phyloP scores from a whole-genome alignment of 2,329 filamentous ascomycete species.

The Metarhizium sp. region DNA sequence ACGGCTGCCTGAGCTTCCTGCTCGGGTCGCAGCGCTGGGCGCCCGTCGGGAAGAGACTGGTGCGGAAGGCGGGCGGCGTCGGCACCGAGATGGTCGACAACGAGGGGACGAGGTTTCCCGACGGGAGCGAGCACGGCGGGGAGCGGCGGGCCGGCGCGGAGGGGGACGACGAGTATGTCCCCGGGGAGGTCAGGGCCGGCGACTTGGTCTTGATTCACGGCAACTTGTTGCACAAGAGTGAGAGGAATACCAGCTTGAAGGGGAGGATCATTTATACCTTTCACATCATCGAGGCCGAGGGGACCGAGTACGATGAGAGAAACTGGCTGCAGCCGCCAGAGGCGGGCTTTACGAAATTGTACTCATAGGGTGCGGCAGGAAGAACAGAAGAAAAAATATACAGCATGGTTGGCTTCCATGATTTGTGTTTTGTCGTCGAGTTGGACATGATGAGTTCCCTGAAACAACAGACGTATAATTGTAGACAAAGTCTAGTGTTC shows the following conservation, averaged over 20 bases:
- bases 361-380: constrained; percentile 15
- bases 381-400: no score
- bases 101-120: constrained; percentile 53
- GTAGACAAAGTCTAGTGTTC: neutral
- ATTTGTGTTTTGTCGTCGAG: neutral
- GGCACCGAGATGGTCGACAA: constrained; percentile 69
- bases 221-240: constrained; percentile 91
- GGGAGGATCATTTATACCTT: constrained; percentile 96
- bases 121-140: constrained; percentile 28
- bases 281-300: constrained; percentile 82
- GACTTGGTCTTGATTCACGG: constrained; percentile 91
- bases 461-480: neutral
- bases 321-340: constrained; percentile 91
- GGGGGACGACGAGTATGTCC: constrained; percentile 56
- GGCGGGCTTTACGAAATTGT: constrained; percentile 68
- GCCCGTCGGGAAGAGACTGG: constrained; percentile 63
- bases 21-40: constrained; percentile 71
- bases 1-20: constrained; percentile 83
- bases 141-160: constrained; percentile 23
- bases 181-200: constrained; percentile 84
- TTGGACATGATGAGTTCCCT: neutral
- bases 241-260: constrained; percentile 78
- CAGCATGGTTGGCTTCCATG: no score
- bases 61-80: constrained; percentile 44
- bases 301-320: constrained; percentile 64